Base-by-base conservation (phyloP, 164 flowering plant genomes). In the Sextonia rubra region DNA sequence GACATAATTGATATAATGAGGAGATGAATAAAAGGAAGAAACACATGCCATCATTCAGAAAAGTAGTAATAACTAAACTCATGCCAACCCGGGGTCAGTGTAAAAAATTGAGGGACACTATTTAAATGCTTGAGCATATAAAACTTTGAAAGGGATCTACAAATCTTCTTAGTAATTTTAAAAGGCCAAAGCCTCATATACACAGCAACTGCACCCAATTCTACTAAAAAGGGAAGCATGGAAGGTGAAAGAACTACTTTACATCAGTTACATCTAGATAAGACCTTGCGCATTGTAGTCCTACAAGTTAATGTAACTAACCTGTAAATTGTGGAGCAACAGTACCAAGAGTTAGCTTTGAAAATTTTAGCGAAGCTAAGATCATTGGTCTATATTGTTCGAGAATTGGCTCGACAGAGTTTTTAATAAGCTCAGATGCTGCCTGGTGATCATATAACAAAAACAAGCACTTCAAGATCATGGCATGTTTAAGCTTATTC, bases 301-400 rank as follows among this genome's bases (percentile, higher is more conserved):
- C n/a, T 52, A 52, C 20, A 15, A 52, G 15, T 20, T 52, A 37
- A 37, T 1, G 44, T 9, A 52, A 52, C 88, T 68, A 79, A 95
- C 99, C 99, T 82, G 98, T 96, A 75, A 96, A 96, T 58, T 96
- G 98, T 4, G 99, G 99, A 6, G 99, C 97, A 60, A 96, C 95
- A n/a, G 97, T 92, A 17, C 99, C 99, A 78, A 96, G 99, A 25
- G 99, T 93, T 30, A 96, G 81, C 89, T 88, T 92, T 4, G 97
- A 91, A 75, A 96, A 96, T 52, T 82, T 91, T 20, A 96, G 83
- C 47, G 98, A 86, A 4, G 97, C 74, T 73, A 96, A 68, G 66
- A 96, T 71, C 6, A 71, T 23, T 3, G 99, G 98, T 70, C 89
- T 87, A 73, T 96, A 93, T 75, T 90, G 97, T 72, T 96, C 99